phyloP scores from a whole-genome alignment of 768 basidiomycete genomes.

The Amanita fuliginea region DNA sequence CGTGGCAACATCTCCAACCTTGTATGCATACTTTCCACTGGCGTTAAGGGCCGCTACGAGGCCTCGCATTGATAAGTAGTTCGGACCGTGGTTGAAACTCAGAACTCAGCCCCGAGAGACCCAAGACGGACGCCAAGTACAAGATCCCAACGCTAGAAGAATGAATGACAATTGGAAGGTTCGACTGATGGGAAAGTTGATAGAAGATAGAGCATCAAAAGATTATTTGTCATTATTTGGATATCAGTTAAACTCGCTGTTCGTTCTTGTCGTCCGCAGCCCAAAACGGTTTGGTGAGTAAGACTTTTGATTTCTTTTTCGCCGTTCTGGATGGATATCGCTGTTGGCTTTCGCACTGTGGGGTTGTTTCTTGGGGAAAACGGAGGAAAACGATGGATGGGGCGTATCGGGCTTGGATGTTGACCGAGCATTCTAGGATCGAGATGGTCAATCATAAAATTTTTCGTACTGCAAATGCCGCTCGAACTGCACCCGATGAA shows the following conservation, averaged over 20 bases:
- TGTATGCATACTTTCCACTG: slow-evolving; percentile 46
- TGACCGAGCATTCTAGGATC: slow-evolving; percentile 28
- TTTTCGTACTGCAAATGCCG: slow-evolving; percentile 92
- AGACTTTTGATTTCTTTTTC: slow-evolving; percentile 12
- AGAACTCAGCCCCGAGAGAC: no score
- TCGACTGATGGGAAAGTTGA: background rate
- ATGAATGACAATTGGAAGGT: background rate
- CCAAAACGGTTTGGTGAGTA: slow-evolving; percentile 60
- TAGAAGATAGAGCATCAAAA: background rate
- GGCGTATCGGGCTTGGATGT: slow-evolving; percentile 27
- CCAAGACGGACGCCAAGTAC: no score
- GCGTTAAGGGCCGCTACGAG: slow-evolving; percentile 53
- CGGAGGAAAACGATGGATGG: slow-evolving; percentile 47
- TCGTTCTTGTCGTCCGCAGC: slow-evolving; percentile 38
- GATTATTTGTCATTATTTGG: slow-evolving; percentile 22
- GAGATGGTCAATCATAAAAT: slow-evolving; percentile 78
- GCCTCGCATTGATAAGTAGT: slow-evolving; percentile 24
- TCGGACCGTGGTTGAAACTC: no score
- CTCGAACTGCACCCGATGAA: slow-evolving; percentile 79
- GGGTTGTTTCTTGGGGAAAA: background rate
- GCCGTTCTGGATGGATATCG: background rate
- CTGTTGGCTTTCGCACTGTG: background rate
- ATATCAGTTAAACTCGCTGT: slow-evolving; percentile 14
- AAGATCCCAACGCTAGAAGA: no score
- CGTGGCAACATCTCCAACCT: slow-evolving; percentile 27